Conservation (phyloP, 2,329 filamentous ascomycete genomes). For the Aurifilum marmelostoma region DNA sequence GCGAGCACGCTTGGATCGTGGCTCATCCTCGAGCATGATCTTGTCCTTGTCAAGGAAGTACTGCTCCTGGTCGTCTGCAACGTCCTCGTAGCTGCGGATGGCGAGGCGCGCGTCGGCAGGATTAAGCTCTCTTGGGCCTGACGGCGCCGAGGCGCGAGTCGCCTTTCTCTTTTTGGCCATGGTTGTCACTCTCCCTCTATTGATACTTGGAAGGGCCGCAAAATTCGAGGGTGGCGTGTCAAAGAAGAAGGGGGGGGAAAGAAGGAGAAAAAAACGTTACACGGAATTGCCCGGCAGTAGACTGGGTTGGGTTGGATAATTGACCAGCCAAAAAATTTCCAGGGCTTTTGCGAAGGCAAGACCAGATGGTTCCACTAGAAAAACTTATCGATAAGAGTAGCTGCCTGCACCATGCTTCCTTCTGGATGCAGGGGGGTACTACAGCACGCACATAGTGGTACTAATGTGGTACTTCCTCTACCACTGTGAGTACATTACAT, state of each 20-base stretch:
- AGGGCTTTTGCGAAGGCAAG: not conserved
- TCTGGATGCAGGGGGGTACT: not conserved
- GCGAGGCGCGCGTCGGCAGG: conserved; percentile 64
- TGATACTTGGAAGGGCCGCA: not conserved
- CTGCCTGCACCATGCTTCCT: not conserved
- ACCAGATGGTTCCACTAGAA: conserved; percentile 6
- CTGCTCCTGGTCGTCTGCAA: conserved; percentile 93
- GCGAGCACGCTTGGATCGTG: conserved; percentile 75
- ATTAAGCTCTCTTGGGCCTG: conserved; percentile 59
- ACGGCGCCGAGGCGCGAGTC: conserved; percentile 50
- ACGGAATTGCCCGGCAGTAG: not conserved
- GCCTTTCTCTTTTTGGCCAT: conserved; percentile 77
- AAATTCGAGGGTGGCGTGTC: not conserved
- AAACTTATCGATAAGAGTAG: conserved; percentile 21
- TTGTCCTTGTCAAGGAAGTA: conserved; percentile 87
- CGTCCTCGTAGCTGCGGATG: conserved; percentile 73
- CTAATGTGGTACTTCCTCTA: not conserved
- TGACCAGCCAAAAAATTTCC: conserved; percentile 5
- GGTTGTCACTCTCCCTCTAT: conserved; percentile 21
- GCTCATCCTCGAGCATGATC: conserved; percentile 81
- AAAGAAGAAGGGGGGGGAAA: not conserved
- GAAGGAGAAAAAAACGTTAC: too few relatives aligned
- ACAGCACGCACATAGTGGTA: not conserved
- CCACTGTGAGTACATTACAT: not conserved
- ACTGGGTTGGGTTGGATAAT: not conserved